Base-by-base conservation (phyloP, 2,329 filamentous ascomycete genomes). In the Chalaropsis thielavioides region DNA sequence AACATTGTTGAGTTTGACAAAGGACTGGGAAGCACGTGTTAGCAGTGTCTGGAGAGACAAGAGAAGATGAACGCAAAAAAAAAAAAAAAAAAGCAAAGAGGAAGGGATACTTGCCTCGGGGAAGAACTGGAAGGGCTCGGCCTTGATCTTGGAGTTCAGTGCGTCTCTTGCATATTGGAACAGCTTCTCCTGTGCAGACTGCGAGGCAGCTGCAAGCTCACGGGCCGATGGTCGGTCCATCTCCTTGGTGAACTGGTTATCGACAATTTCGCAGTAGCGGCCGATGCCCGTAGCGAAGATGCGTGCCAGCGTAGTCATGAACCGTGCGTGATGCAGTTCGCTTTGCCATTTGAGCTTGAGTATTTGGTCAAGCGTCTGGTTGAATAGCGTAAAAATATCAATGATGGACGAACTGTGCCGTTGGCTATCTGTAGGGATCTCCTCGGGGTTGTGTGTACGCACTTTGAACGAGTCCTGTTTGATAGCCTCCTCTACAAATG, bases 1-100 rank as follows among this genome's bases (percentile, higher is more conserved):
- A 69, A 99, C 86, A 72, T 99, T 95, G 79, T 99, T 99, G 70
- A 99, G 82, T 75, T 97, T 99, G 68, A 99, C 91, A 71, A 99
- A 88, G 4, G 92, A 96, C 89, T 96, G 69, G 31, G 7, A 51
- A 41, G 54, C 56, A 5, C 15, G 63, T 69, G 49, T 77, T 71
- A 77, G 74, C 67, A 68, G 61, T 17, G 65, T 67, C 61, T 41
- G 64, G 13, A 51, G 35, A 49, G 10, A 11, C 17, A 31, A 44
- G 3, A n/a, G 7, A n/a, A 24, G 62, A 13, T n/a, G 15, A 15
- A 3, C n/a, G 22, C 10, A 27, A 27, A 66, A 64, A 7, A 8
- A 22, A 24, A 54, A 44, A 24, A 27, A 27, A 27, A 41, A 31
- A 19, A 4, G 1, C 17, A 11, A 13, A 19, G 19, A 49, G 19